A percentile compares a stretch with the other conserved stretches of the same genome.
Conservation (phyloP, 495 filamentous ascomycete species). For the Collariella sp. region DNA sequence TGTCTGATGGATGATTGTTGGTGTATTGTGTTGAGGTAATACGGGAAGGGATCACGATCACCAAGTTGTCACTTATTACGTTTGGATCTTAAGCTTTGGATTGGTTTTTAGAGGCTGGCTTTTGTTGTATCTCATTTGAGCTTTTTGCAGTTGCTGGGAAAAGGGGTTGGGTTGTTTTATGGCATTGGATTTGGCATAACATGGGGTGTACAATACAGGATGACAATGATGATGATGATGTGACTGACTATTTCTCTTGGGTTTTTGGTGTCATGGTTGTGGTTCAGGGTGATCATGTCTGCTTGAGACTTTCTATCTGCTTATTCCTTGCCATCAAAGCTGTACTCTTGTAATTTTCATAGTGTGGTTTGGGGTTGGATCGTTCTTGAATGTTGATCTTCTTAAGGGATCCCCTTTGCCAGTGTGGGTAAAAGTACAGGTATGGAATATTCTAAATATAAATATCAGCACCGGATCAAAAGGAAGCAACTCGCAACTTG, state of each 20-base stretch:
- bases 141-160: neutral
- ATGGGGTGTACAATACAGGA: neutral
- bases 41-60: neutral
- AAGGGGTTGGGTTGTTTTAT: neutral
- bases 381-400: too few relatives aligned
- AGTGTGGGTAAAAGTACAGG: too few relatives aligned
- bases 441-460: too few relatives aligned
- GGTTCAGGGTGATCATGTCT: neutral
- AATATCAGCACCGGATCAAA: too few relatives aligned
- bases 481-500: too few relatives aligned
- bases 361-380: too few relatives aligned
- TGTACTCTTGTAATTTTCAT: too few relatives aligned
- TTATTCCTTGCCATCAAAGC: too few relatives aligned
- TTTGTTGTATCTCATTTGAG: neutral
- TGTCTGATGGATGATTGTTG: neutral
- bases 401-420: too few relatives aligned
- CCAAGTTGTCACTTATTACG: neutral
- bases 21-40: neutral
- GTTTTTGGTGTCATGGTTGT: neutral
- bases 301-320: too few relatives aligned
- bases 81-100: neutral
- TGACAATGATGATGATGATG: neutral
- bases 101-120: neutral
- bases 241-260: neutral
- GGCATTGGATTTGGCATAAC: neutral